phyloP scores from a whole-genome alignment of 2,329 filamentous ascomycete species.

The Neoscytalidium dimidiatum region DNA sequence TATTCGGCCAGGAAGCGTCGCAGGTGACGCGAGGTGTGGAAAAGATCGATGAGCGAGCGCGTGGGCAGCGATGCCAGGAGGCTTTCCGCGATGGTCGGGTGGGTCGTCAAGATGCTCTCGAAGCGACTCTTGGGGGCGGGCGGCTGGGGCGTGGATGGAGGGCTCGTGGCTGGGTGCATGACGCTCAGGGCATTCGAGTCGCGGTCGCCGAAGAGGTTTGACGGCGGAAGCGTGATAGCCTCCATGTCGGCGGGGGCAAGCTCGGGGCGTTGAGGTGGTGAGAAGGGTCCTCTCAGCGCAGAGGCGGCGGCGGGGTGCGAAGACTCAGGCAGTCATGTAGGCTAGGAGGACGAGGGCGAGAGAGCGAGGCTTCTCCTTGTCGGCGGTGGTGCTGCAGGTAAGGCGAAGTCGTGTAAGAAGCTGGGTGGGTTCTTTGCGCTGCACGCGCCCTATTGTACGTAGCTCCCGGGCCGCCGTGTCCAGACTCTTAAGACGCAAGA shows the following conservation, averaged over 20 bases:
- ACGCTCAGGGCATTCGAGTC: not conserved
- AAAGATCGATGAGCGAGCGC: slow-evolving; percentile 57
- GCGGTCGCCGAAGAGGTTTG: slow-evolving; percentile 7
- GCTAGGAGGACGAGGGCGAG: not conserved
- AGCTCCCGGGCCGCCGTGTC: slow-evolving; percentile 3
- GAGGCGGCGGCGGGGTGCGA: not conserved
- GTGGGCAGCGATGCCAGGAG: slow-evolving; percentile 60
- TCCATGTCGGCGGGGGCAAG: slow-evolving; percentile 3
- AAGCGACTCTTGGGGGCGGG: slow-evolving; percentile 38
- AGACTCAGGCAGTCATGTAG: slow-evolving; percentile 7
- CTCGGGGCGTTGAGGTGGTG: not conserved
- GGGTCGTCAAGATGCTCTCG: slow-evolving; percentile 57
- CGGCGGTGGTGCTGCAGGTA: slow-evolving; percentile 10
- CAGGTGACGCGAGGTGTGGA: slow-evolving; percentile 59
- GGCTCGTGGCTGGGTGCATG: not conserved
- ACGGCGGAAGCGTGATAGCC: slow-evolving; percentile 6
- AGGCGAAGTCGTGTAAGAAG: slow-evolving; percentile 8
- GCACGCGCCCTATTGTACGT: slow-evolving; percentile 10
- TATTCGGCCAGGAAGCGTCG: slow-evolving; percentile 57
- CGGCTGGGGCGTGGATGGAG: not conserved
- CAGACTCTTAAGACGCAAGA: not conserved
- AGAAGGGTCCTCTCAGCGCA: not conserved
- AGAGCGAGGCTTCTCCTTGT: slow-evolving; percentile 1
- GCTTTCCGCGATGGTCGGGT: slow-evolving; percentile 61
- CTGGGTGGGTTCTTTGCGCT: not conserved